Evolutionary conservation across 805 yeast genomes (phyloP).

Genomic region (Barnettozyma sp.): DNA sequence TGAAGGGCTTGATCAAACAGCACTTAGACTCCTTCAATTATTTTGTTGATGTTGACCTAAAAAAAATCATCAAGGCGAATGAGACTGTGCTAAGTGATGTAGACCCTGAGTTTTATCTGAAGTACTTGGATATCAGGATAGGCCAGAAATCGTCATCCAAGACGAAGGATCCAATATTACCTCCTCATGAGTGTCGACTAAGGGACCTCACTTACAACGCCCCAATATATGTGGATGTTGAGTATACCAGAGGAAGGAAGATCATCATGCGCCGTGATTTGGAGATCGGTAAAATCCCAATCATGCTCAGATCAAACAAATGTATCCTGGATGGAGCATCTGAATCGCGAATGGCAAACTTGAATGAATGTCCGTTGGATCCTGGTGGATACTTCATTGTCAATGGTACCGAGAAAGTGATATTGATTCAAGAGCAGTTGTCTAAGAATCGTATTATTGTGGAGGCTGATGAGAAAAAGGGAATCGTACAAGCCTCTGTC

Average conservation of each 20-base stretch:
- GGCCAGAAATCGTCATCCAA: slow-evolving; percentile 65
- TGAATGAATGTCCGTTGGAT: slow-evolving; percentile 93
- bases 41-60: slow-evolving; percentile 88
- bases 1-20: slow-evolving; percentile 94
- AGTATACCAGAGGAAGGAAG: slow-evolving; percentile 90
- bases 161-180: slow-evolving; percentile 52
- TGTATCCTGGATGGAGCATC: slow-evolving; percentile 77
- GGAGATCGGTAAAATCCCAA: slow-evolving; percentile 98
- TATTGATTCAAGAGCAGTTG: slow-evolving; percentile 92
- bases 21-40: slow-evolving; percentile 97
- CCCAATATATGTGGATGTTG: slow-evolving; percentile 94
- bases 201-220: slow-evolving; percentile 94
- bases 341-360: slow-evolving; percentile 78
- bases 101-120: slow-evolving; percentile 93
- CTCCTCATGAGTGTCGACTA: slow-evolving; percentile 93
- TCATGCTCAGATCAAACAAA: slow-evolving; percentile 90
- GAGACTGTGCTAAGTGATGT: slow-evolving; percentile 87
- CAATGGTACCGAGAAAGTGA: slow-evolving; percentile 96
- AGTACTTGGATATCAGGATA: slow-evolving; percentile 87
- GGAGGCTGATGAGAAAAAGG: slow-evolving; percentile 93
- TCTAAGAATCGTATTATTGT: slow-evolving; percentile 96
- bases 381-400: slow-evolving; percentile 99
- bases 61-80: slow-evolving; percentile 88
- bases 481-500: slow-evolving; percentile 93
- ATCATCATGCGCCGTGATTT: slow-evolving; percentile 84